Evolutionary conservation across 495 filamentous ascomycete species (phyloP), one percentile per base, ranked within the genome.

Genomic region (Aspergillus ostianus): DNA sequence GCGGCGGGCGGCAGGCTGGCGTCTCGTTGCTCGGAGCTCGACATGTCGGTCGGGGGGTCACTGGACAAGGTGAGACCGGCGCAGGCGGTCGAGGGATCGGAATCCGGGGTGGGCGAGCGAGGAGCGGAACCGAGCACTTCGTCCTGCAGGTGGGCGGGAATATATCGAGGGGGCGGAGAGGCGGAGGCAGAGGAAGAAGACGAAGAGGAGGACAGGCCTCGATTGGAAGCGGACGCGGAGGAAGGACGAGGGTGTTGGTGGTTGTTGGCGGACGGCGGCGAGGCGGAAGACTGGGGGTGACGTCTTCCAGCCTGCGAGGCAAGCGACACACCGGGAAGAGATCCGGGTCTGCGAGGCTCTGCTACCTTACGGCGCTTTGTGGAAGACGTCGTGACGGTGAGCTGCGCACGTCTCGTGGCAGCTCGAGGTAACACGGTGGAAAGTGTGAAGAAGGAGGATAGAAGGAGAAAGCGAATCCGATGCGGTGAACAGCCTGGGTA

Each of bases 331-430:
- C 61, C 64, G 58, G 69, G 61, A 55, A 58, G 59, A 45, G 66
- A 48, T 56, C 64, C 63, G 64, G 69, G 71, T 72, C 66, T 73
- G 66, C 69, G 68, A 70, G 80, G 78, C 72, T 82, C 83, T 67
- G 82, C 85, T 75, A 92, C 83, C 83, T 89, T 92, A 74, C 91
- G 84, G 86, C 91, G 92, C 88, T 95, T 95, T 82, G 82, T 82
- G 78, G 88, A 90, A 85, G 90, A 90, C 90, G 89, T 92, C 72
- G 83, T 92, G 89, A 84, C 84, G 76, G 82, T 77, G 88, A 90
- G 88, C 88, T 89, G 87, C 86, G 67, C 77, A 77, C 72, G 67
- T 65, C 61, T 64, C 63, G 75, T 74, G 74, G 75, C 77, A 80
- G 77, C 77, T 80, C 77, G 67, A 65, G 71, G 69, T 64, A 73